Evolutionary conservation across 2,329 filamentous ascomycete genomes (phyloP).

Genomic region (Pseudocercospora fijiensis): DNA sequence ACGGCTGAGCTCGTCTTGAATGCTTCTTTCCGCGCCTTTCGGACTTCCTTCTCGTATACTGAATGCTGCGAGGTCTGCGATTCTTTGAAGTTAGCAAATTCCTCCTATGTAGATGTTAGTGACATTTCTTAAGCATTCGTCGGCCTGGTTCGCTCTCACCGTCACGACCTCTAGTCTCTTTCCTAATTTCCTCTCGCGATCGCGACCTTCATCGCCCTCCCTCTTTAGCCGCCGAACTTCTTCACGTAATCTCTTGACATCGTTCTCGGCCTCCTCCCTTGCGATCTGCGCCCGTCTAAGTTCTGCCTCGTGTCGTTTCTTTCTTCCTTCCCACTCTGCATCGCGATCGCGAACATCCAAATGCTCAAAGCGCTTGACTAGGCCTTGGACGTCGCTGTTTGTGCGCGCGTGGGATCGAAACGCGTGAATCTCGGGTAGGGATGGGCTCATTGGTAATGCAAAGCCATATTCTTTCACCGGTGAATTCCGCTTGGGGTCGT

Average conservation of each 20-base stretch:
- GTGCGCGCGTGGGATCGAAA: constrained; percentile 49
- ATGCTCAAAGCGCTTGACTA: constrained; percentile 70
- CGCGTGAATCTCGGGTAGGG: constrained; percentile 35
- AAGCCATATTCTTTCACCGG: constrained; percentile 20
- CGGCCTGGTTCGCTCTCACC: constrained; percentile 51
- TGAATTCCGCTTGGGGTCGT: constrained; percentile 25
- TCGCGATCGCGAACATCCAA: constrained; percentile 56
- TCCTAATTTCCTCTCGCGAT: constrained; percentile 64
- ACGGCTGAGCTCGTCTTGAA: constrained; percentile 71
- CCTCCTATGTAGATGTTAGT: constrained; percentile 54
- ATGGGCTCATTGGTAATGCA: constrained; percentile 31
- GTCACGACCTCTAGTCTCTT: constrained; percentile 68
- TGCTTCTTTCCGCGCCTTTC: constrained; percentile 67
- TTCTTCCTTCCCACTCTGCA: constrained; percentile 42
- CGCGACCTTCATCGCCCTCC: constrained; percentile 63
- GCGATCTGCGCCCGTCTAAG: constrained; percentile 47
- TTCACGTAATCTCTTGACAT: constrained; percentile 63
- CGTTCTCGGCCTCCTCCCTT: constrained; percentile 67
- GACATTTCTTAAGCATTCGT: constrained; percentile 17
- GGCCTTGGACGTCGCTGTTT: constrained; percentile 58
- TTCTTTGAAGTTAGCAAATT: constrained; percentile 67
- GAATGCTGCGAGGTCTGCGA: constrained; percentile 44
- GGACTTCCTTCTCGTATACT: constrained; percentile 72
- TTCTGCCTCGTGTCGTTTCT: constrained; percentile 46
- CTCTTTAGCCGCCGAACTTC: constrained; percentile 58